Evolutionary conservation across 345 rosid genomes (phyloP).

Genomic region (Sisymbrium irio): DNA sequence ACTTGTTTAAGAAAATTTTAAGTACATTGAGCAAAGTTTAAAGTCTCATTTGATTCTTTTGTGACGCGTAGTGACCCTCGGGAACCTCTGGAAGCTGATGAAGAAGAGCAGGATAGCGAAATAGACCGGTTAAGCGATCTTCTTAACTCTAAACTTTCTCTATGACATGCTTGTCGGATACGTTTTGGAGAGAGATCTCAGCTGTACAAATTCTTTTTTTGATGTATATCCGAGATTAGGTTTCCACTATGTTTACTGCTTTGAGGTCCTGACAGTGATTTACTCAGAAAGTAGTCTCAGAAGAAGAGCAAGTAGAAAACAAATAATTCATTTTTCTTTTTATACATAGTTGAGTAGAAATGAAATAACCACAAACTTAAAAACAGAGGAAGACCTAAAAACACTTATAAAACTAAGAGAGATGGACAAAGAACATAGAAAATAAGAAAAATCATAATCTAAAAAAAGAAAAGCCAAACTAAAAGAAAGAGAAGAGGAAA

Average conservation of each 20-base stretch:
- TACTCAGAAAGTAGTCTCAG: neutral
- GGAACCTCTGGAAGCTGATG: conserved; percentile 4
- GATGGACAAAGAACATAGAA: neutral
- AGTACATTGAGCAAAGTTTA: neutral
- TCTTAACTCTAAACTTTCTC: conserved; percentile 3
- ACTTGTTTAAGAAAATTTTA: neutral
- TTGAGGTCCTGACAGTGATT: neutral
- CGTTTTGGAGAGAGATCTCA: neutral
- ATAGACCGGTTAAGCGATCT: conserved; percentile 13
- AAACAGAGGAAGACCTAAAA: neutral
- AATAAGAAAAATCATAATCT: neutral
- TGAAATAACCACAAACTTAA: conserved; percentile 16
- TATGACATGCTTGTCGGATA: neutral
- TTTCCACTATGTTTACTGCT: neutral
- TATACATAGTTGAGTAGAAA: conserved; percentile 10
- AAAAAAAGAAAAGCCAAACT: neutral
- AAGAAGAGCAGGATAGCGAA: conserved; percentile 15
- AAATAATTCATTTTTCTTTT: neutral
- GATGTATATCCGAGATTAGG: neutral
- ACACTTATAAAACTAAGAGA: conserved; percentile 11
- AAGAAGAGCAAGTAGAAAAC: no score
- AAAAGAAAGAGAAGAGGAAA: neutral
- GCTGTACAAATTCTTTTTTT: neutral
- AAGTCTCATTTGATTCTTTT: neutral
- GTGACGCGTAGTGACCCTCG: conserved; percentile 2